A percentile compares a stretch with the other conserved stretches of the same genome.
Evolutionary conservation across 2,329 filamentous ascomycete species (phyloP).

Genomic region (Xylaria polymorpha): DNA sequence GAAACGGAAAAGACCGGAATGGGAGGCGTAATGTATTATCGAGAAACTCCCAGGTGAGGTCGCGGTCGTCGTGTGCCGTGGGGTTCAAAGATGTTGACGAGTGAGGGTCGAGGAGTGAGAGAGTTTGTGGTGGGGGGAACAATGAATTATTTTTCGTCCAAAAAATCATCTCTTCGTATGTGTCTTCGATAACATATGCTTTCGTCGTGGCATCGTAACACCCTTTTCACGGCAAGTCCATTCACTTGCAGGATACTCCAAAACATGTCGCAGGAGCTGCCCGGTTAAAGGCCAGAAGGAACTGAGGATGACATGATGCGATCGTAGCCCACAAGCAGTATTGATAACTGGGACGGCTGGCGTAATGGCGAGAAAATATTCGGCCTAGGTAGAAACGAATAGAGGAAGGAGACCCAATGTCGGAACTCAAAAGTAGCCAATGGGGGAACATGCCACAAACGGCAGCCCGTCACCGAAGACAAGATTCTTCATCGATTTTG

Average conservation of each 20-base stretch:
- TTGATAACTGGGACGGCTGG: conserved; percentile 61
- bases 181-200: conserved; percentile 47
- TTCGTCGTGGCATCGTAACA: conserved; percentile 42
- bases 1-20: conserved; percentile 17
- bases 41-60: conserved; percentile 29
- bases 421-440: conserved; percentile 58
- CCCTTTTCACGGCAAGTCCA: conserved; percentile 17
- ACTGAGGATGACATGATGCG: conserved; percentile 56
- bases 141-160: conserved; percentile 19
- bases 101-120: background rate
- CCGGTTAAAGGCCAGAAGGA: conserved; percentile 45
- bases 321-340: conserved; percentile 60
- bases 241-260: conserved; percentile 27
- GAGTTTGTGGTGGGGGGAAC: conserved; percentile 11
- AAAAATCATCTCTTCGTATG: conserved; percentile 37
- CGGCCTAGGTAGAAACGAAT: conserved; percentile 57
- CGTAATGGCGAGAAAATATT: conserved; percentile 48
- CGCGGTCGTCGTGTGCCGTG: conserved; percentile 30
- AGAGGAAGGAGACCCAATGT: conserved; percentile 62
- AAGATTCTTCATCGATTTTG: conserved; percentile 64
- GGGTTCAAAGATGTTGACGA: conserved; percentile 22
- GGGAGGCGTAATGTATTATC: conserved; percentile 21
- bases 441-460: conserved; percentile 55
- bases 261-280: conserved; percentile 27
- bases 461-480: conserved; percentile 63